These are phyloP conservation scores for Sarcodon aspratus DNA, from an alignment of 768 basidiomycete species.

Conservation along the genomic window DNA sequence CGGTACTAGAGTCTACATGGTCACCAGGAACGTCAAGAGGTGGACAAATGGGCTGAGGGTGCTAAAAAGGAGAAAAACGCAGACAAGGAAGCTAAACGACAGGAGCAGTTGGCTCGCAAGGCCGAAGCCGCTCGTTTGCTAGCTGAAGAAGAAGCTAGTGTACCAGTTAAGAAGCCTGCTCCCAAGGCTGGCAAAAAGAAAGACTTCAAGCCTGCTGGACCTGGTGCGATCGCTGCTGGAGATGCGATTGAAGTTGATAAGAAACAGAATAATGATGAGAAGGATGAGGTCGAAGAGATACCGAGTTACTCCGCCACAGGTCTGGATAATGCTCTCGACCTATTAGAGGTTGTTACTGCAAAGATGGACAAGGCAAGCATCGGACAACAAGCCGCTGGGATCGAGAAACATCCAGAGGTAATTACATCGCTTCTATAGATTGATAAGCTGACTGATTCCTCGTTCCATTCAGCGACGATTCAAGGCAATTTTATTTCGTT, in stretches of 20 bases:
- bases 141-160: slow-evolving; percentile 75
- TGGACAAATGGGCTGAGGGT: slow-evolving; percentile 55
- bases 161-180: slow-evolving; percentile 46
- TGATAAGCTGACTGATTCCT: slow-evolving; percentile 1
- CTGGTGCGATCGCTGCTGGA: slow-evolving; percentile 78
- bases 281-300: slow-evolving; percentile 27
- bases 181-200: slow-evolving; percentile 62
- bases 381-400: slow-evolving; percentile 74
- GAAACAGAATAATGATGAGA: slow-evolving; percentile 8
- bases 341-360: slow-evolving; percentile 79
- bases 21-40: slow-evolving; percentile 59
- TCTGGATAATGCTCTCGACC: slow-evolving; percentile 83
- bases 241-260: slow-evolving; percentile 12
- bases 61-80: slow-evolving; percentile 51
- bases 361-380: slow-evolving; percentile 91
- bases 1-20: neutral
- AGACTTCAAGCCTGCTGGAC: slow-evolving; percentile 50
- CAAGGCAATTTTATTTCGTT: slow-evolving; percentile 42
- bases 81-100: slow-evolving; percentile 72
- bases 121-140: slow-evolving; percentile 77
- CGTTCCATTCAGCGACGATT: slow-evolving; percentile 59
- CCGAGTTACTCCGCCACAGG: slow-evolving; percentile 79
- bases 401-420: slow-evolving; percentile 92
- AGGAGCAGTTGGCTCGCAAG: slow-evolving; percentile 74
- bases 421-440: neutral